A percentile compares a stretch with the other conserved stretches of the same genome.
Conservation (phyloP, 805 yeast species). For the Saturnispora besseyi region DNA sequence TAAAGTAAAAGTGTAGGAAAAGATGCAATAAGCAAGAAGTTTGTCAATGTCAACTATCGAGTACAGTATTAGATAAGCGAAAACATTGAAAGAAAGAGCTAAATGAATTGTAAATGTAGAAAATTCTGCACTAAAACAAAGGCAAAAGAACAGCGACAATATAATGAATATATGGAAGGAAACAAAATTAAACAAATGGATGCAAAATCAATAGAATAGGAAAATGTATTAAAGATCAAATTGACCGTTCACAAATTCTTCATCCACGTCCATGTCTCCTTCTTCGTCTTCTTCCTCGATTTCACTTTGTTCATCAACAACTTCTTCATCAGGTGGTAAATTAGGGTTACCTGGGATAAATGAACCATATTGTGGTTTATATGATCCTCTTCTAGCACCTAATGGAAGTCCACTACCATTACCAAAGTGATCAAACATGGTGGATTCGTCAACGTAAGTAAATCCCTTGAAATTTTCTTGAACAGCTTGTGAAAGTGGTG, state of each 20-base stretch:
- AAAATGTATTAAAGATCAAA: constrained; percentile 51
- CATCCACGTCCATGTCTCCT: constrained; percentile 37
- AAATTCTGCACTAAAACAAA: neutral
- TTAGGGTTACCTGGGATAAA: constrained; percentile 74
- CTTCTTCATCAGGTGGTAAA: constrained; percentile 77
- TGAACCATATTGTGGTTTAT: constrained; percentile 45
- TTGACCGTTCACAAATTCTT: constrained; percentile 82
- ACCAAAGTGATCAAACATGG: constrained; percentile 75
- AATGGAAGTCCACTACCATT: constrained; percentile 14
- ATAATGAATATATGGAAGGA: neutral
- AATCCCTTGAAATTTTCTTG: constrained; percentile 97
- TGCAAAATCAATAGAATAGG: neutral
- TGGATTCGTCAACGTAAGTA: constrained; percentile 89
- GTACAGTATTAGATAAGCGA: neutral
- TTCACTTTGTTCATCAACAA: constrained; percentile 59
- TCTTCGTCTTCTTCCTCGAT: constrained; percentile 36
- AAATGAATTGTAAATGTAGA: neutral
- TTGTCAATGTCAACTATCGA: neutral
- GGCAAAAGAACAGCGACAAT: neutral
- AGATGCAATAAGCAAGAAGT: neutral
- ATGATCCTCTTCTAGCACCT: constrained; percentile 32
- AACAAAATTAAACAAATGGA: neutral
- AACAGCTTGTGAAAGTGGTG: constrained; percentile 89
- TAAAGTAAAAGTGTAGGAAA: neutral
- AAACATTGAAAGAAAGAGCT: neutral